Evolutionary conservation across 164 flowering plant species (phyloP).

Genomic region (Vitis rotundifolia): DNA sequence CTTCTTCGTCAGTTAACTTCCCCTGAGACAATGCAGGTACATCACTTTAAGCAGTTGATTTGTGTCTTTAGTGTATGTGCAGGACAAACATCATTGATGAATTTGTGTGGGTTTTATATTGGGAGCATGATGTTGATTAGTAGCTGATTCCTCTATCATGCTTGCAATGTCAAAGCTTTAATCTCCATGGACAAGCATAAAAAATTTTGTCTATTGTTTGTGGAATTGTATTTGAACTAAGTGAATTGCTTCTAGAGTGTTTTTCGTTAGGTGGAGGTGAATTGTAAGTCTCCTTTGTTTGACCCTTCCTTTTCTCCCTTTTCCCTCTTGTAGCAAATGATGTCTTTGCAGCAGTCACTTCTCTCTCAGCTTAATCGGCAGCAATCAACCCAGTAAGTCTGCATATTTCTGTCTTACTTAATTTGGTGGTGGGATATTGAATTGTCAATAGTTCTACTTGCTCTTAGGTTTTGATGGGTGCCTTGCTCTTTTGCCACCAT

Average conservation of each 20-base stretch:
- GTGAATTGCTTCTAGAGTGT: too few species aligned
- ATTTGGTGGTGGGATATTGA: background rate
- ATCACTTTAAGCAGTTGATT: background rate
- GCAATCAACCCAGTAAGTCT: slow-evolving; percentile 49
- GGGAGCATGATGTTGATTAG: too few species aligned
- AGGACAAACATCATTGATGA: too few species aligned
- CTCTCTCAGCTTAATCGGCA: slow-evolving; percentile 42
- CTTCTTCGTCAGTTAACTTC: slow-evolving; percentile 36
- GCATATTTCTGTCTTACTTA: background rate
- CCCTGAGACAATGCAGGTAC: slow-evolving; percentile 44
- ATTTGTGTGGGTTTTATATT: too few species aligned
- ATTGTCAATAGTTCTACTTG: background rate
- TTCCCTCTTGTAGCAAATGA: slow-evolving; percentile 49
- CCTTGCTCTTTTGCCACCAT: too few species aligned
- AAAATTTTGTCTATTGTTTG: too few species aligned
- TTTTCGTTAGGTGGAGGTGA: background rate
- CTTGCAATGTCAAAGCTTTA: too few species aligned
- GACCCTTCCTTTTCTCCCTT: background rate
- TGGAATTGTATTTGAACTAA: too few species aligned
- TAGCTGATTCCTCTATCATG: too few species aligned
- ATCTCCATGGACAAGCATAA: too few species aligned
- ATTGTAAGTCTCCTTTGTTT: background rate
- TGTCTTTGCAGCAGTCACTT: slow-evolving; percentile 59
- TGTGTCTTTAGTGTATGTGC: slow-evolving; percentile 1
- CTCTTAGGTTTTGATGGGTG: background rate